Conservation (phyloP, 2,329 filamentous ascomycete genomes). For the Apiospora kogelbergensis region DNA sequence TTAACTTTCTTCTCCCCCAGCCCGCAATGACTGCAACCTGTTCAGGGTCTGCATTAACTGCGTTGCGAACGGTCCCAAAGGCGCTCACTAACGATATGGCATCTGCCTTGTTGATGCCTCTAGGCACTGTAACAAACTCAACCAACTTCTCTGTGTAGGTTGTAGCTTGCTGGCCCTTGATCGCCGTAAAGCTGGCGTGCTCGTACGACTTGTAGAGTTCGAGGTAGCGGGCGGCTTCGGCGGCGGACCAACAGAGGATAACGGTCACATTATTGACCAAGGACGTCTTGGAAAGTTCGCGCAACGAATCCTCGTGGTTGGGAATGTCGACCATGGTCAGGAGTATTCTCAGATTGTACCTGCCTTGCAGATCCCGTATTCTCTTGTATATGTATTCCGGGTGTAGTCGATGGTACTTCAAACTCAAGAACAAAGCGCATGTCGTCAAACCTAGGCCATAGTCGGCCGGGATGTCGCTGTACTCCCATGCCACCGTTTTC, state of each 20-base stretch:
- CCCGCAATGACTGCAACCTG: conserved; percentile 82
- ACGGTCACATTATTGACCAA: conserved; percentile 91
- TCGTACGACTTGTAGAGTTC: conserved; percentile 96
- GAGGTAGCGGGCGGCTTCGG: conserved; percentile 89
- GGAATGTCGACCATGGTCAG: conserved; percentile 92
- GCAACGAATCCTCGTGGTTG: conserved; percentile 87
- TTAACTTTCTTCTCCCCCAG: conserved; percentile 94
- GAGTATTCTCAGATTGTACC: conserved; percentile 83
- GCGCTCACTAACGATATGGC: conserved; percentile 86
- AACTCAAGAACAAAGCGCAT: conserved; percentile 86
- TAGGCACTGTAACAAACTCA: conserved; percentile 88
- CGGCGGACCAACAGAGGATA: conserved; percentile 90
- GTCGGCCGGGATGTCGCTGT: conserved; percentile 93
- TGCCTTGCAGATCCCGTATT: conserved; percentile 79
- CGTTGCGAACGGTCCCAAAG: conserved; percentile 85
- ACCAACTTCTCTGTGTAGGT: conserved; percentile 84
- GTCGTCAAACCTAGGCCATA: conserved; percentile 86
- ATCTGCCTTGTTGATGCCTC: conserved; percentile 92
- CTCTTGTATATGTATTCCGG: conserved; percentile 97
- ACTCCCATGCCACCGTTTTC: conserved; percentile 87
- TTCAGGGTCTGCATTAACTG: conserved; percentile 84
- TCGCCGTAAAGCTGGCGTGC: conserved; percentile 75
- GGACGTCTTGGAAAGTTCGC: conserved; percentile 89
- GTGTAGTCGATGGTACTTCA: conserved; percentile 96
- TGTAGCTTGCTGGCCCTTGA: conserved; percentile 80